Conservation (phyloP, 163 green algal genomes). For the Scenedesmus sp. region DNA sequence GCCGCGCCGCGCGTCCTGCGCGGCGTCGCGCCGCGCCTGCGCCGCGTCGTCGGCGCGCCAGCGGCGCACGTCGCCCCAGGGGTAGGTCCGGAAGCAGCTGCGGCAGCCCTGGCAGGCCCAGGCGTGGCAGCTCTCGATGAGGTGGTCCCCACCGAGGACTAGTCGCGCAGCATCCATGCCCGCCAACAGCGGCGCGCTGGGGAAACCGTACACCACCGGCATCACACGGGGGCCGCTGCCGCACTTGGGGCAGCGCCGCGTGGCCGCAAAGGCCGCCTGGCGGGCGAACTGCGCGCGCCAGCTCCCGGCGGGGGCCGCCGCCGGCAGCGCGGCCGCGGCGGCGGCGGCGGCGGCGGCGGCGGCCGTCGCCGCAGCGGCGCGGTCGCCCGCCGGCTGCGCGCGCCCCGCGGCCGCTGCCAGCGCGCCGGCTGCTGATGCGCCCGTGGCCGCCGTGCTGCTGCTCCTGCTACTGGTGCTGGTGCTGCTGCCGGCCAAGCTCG, state of each 20-base stretch:
- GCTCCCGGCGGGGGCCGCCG: neutral
- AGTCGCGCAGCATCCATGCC: slow-evolving; percentile 50
- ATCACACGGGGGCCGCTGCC: slow-evolving; percentile 49
- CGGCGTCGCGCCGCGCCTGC: no score
- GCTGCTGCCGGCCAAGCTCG: no score
- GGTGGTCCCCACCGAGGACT: slow-evolving; percentile 67
- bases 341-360: neutral
- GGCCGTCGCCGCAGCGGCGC: neutral
- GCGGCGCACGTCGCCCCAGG: slow-evolving; percentile 24
- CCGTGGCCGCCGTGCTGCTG: neutral
- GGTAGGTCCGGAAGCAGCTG: slow-evolving; percentile 46
- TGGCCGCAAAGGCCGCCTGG: slow-evolving; percentile 37
- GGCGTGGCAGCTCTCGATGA: slow-evolving; percentile 64
- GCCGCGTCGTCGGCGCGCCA: no score
- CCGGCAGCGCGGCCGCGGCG: neutral
- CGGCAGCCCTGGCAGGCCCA: slow-evolving; percentile 58
- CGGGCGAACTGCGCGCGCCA: slow-evolving; percentile 39
- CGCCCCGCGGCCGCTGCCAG: neutral
- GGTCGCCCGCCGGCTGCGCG: neutral
- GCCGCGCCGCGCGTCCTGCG: no score
- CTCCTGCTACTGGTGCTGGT: neutral
- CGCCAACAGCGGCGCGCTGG: slow-evolving; percentile 50
- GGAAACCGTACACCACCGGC: slow-evolving; percentile 72
- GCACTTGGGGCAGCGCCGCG: slow-evolving; percentile 54
- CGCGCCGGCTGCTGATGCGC: neutral